These are phyloP conservation scores for Skeletonema tropicum DNA, from an alignment of 108 stramenopile species.

Conservation along the genomic window DNA sequence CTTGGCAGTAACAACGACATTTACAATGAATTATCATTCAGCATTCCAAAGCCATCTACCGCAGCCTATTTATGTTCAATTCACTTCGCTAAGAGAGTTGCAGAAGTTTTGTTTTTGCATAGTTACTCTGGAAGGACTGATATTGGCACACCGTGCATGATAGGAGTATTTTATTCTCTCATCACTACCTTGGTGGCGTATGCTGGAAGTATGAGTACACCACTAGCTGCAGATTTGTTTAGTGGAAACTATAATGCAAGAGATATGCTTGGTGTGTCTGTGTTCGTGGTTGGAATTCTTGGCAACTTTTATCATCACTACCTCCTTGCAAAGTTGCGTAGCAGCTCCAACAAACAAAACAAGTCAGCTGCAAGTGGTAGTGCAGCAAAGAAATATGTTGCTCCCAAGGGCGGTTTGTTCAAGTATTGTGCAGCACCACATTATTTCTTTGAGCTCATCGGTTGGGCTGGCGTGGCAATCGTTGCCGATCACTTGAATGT, in stretches of 20 bases:
- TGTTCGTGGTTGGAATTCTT: slow-evolving; percentile 54
- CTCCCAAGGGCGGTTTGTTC: slow-evolving; percentile 68
- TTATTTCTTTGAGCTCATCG: slow-evolving; percentile 71
- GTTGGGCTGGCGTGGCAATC: slow-evolving; percentile 68
- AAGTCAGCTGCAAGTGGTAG: background rate
- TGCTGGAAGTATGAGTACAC: slow-evolving; percentile 11
- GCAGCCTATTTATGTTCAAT: slow-evolving; percentile 44
- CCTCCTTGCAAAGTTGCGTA: slow-evolving; percentile 56
- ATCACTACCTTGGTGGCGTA: slow-evolving; percentile 41
- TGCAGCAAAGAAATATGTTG: slow-evolving; percentile 39
- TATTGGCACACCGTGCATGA: slow-evolving; percentile 25
- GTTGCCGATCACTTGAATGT: slow-evolving; percentile 49
- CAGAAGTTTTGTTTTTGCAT: slow-evolving; percentile 67
- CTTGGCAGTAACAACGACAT: background rate
- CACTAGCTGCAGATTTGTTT: background rate
- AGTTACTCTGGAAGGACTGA: slow-evolving; percentile 59
- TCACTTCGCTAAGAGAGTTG: slow-evolving; percentile 65
- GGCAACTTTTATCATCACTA: slow-evolving; percentile 79
- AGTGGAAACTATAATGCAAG: background rate
- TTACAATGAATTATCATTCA: background rate
- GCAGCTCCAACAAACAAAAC: background rate
- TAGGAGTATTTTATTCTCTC: slow-evolving; percentile 57
- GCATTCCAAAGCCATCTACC: slow-evolving; percentile 20
- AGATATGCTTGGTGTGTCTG: slow-evolving; percentile 4
- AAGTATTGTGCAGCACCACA: slow-evolving; percentile 65